Evolutionary conservation across 441 rosid species (phyloP), one percentile per base, ranked within the genome.

Genomic region (Biscutella laevigata): DNA sequence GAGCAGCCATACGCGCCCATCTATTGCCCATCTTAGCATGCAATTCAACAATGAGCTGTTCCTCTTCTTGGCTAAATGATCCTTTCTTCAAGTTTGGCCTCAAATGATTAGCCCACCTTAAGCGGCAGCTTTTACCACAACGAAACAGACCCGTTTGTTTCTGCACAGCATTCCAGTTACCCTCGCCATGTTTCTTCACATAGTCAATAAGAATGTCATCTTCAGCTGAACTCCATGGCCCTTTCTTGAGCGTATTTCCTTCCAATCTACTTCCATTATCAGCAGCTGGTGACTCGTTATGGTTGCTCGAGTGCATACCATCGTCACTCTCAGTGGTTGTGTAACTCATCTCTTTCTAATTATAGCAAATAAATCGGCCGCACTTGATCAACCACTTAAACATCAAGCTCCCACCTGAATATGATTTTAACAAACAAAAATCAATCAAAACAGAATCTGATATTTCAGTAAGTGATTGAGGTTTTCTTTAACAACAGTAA

Each of bases 1-100:
- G 94, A 6, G 89, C 89, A 67, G 98, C 98, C 98, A 91, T 88
- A 36, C 83, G 90, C 2, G 98, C 98, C 98, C 98, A 91, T 77
- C 84, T 88, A 76, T 91, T 91, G 36, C 98, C 98, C 94, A 91
- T 88, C 73, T 83, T 82, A 20, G 89, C 84, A 72, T 88, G 98
- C 56, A 91, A 81, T 59, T 88, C 91, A 62, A 83, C 73, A 40
- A 91, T 91, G 37, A 77, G 75, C 46, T 73, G 84, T 54, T 91
- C 96, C 73, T 91, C 98, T 62, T 88, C 92, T 34, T 58, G 86
- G 21, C 94, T 83, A 76, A 92, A 92, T 0, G 96, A 79, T 40
- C 98, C 96, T 74, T 92, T 92, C 82, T 86, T 92, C 77, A 92
- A 69, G 70, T 92, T 84, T 21, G 98, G 98, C 70, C 96, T 77